A percentile compares a stretch with the other conserved stretches of the same genome.
These are phyloP conservation scores for Raphanus raphanistrum DNA, from an alignment of 345 rosid genomes.

Conservation along the genomic window DNA sequence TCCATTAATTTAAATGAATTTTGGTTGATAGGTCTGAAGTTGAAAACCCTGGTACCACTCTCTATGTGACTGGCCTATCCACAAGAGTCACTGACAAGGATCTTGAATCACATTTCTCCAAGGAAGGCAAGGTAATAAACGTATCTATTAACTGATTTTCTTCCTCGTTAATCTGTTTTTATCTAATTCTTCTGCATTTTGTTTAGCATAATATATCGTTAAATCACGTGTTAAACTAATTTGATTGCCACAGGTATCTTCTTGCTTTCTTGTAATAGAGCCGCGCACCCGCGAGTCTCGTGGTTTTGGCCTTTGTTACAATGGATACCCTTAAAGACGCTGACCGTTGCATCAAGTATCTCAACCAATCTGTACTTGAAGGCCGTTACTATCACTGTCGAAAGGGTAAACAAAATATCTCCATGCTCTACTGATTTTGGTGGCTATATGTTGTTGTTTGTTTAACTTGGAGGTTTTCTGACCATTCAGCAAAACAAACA, in stretches of 20 bases:
- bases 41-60: slow-evolving; percentile 74
- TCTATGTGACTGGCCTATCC: slow-evolving; percentile 93
- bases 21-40: slow-evolving; percentile 46
- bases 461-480: slow-evolving; percentile 91
- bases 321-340: slow-evolving; percentile 84
- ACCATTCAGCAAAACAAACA: slow-evolving; percentile 61
- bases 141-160: neutral
- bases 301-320: slow-evolving; percentile 95
- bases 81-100: slow-evolving; percentile 89
- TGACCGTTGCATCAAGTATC: slow-evolving; percentile 84
- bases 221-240: neutral
- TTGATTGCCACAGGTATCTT: slow-evolving; percentile 59
- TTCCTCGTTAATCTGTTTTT: neutral
- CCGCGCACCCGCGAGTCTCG: slow-evolving; percentile 95
- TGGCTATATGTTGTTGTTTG: slow-evolving; percentile 41
- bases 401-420: slow-evolving; percentile 79
- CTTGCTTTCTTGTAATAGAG: slow-evolving; percentile 92
- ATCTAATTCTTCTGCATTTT: neutral
- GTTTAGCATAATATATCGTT: neutral
- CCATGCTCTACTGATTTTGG: slow-evolving; percentile 10
- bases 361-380: slow-evolving; percentile 93
- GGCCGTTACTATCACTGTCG: slow-evolving; percentile 97
- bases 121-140: slow-evolving; percentile 87
- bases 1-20: neutral
- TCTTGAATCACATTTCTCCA: slow-evolving; percentile 88